A percentile compares a stretch with the other conserved stretches of the same genome.
Conservation (phyloP, 768 basidiomycete species). For the Tulasnella sp. region DNA sequence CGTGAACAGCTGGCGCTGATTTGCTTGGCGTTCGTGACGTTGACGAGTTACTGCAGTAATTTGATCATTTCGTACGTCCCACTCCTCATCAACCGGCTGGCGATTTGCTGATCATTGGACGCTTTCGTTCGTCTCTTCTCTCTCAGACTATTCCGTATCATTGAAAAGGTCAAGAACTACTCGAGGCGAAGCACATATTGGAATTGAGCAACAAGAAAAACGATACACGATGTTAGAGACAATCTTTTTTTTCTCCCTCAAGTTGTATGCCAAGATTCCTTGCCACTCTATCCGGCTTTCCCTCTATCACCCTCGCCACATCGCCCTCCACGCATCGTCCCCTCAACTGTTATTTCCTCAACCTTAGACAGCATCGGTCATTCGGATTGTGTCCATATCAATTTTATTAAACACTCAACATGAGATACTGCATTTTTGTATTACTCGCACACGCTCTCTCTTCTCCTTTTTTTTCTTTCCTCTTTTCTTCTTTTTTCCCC, state of each 20-base stretch:
- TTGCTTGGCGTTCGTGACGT: slow-evolving; percentile 72
- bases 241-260: neutral
- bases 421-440: neutral
- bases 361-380: slow-evolving; percentile 1
- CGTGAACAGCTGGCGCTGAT: slow-evolving; percentile 69
- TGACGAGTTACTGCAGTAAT: slow-evolving; percentile 81
- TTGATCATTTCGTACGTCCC: slow-evolving; percentile 59
- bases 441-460: neutral
- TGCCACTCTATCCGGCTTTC: neutral
- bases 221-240: neutral
- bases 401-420: neutral
- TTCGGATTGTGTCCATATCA: neutral
- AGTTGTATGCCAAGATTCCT: neutral
- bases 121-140: neutral
- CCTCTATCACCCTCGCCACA: neutral
- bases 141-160: slow-evolving; percentile 74
- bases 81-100: neutral
- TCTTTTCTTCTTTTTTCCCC: neutral
- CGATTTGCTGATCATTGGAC: neutral
- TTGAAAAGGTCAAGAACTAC: slow-evolving; percentile 85
- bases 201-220: neutral
- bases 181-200: neutral
- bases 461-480: neutral
- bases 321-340: neutral
- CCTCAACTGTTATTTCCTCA: neutral